Percentiles rank a stretch among this genome's conserved stretches.
Conservation (phyloP, 2,329 filamentous ascomycete species). For the Ilyonectria sp. region DNA sequence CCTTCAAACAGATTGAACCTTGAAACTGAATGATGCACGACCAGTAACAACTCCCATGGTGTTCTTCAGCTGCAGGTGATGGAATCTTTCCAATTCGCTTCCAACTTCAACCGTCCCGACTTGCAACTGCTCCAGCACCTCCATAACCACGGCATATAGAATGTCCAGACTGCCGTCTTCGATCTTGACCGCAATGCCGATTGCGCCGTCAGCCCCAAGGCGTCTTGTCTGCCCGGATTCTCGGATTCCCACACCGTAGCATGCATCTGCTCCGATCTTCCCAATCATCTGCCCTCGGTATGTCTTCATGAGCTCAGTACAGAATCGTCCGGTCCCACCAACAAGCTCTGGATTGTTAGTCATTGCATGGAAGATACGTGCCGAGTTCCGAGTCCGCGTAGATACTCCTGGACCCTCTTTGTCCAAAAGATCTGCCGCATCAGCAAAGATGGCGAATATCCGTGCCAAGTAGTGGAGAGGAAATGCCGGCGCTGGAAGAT, state of each 20-base stretch:
- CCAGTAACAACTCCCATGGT: slow-evolving; percentile 58
- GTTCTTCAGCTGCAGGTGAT: slow-evolving; percentile 54
- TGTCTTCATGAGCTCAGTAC: slow-evolving; percentile 59
- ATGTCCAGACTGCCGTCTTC: slow-evolving; percentile 63
- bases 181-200: slow-evolving; percentile 64
- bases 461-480: slow-evolving; percentile 54
- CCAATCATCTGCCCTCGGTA: slow-evolving; percentile 58
- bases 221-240: slow-evolving; percentile 53
- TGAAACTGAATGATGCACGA: slow-evolving; percentile 35
- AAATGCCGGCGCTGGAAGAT: slow-evolving; percentile 62
- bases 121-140: slow-evolving; percentile 60
- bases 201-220: slow-evolving; percentile 54
- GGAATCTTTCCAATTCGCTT: slow-evolving; percentile 51
- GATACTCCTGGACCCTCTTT: background rate
- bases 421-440: slow-evolving; percentile 45
- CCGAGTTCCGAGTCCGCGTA: slow-evolving; percentile 44
- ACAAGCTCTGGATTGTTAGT: slow-evolving; percentile 58
- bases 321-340: slow-evolving; percentile 62
- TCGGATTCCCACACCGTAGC: slow-evolving; percentile 62
- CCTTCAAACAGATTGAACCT: slow-evolving; percentile 7
- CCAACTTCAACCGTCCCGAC: slow-evolving; percentile 54
- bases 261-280: slow-evolving; percentile 65
- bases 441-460: slow-evolving; percentile 56
- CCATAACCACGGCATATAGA: slow-evolving; percentile 60
- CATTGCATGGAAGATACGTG: slow-evolving; percentile 61